Base-by-base conservation (phyloP, 345 rosid species). In the Salix koriyanagi region DNA sequence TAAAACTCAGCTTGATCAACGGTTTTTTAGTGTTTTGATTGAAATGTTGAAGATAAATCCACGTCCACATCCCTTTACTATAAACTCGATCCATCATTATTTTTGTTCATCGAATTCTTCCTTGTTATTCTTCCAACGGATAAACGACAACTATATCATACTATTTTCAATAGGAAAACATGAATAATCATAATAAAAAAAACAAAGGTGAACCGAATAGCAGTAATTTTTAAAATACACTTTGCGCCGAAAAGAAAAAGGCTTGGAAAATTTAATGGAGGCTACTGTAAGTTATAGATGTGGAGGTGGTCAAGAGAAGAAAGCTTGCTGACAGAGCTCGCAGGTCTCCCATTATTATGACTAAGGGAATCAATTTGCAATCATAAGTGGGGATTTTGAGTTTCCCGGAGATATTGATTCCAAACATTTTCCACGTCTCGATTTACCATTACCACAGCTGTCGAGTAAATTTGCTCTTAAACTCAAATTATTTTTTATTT, bases 381-480 rank as follows among this genome's bases (percentile, higher is more conserved):
- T 79, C 74, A 65, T 60, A 9, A 56, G 2, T 44, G 18, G 50
- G 67, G 69, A 79, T 79, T 26, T 60, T 68, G 73, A 44, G 74
- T 67, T 68, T 18, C 77, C 69, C 73, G 14, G n/a, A 42, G 26
- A 44, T 52, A 78, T 67, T 70, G 65, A 44, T 41, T 42, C 60
- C 42, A 32, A 7, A 54, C 10, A 8, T 14, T 30, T 44, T 28
- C 65, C 54, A 25, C 6, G 4, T 52, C 4, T 66, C 66, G 61
- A 65, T 65, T 19, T 6, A 46, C 30, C 3, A 46, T 65, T 16
- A 48, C 28, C 13, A 26, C 28, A 26, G 28, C 28, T 26, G 28
- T 26, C 28, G 28, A 26, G 1, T 26, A 26, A 26, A 26, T 26
- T 26, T 26, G 1, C 1, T 26, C 28, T 26, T 26, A 26, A 26